These are phyloP conservation scores for Penicillium capsulatum DNA, from an alignment of 2,329 filamentous ascomycete genomes.

Conservation along the genomic window DNA sequence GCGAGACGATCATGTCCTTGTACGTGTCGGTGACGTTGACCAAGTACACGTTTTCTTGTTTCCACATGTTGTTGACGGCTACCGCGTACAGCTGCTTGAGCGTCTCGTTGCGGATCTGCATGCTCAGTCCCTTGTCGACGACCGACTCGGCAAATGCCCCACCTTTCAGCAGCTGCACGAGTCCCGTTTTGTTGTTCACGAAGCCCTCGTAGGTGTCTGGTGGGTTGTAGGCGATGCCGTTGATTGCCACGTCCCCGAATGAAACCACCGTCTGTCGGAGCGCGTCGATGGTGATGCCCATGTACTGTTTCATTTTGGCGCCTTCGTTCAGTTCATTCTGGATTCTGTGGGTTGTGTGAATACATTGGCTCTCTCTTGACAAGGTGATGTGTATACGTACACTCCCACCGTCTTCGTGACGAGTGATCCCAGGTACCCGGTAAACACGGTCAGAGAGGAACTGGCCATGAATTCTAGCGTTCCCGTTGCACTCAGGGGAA, in stretches of 20 bases:
- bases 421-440: background rate
- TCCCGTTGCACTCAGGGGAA: background rate
- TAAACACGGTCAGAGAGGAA: background rate
- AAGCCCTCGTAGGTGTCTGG: background rate
- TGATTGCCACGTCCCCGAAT: background rate
- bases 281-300: background rate
- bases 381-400: background rate
- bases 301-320: background rate
- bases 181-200: background rate
- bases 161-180: background rate
- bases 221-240: background rate
- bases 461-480: background rate
- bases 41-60: background rate
- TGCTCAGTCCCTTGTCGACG: too few species aligned
- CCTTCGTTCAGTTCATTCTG: background rate
- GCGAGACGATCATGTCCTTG: background rate
- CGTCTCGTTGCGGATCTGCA: background rate
- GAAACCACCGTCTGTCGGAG: background rate
- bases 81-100: background rate
- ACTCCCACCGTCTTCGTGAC: background rate
- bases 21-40: background rate
- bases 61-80: background rate
- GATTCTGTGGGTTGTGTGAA: too few species aligned
- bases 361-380: too few species aligned
- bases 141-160: background rate